Conservation (phyloP, 164 flowering plant genomes). For the Umbilicus rupestris region DNA sequence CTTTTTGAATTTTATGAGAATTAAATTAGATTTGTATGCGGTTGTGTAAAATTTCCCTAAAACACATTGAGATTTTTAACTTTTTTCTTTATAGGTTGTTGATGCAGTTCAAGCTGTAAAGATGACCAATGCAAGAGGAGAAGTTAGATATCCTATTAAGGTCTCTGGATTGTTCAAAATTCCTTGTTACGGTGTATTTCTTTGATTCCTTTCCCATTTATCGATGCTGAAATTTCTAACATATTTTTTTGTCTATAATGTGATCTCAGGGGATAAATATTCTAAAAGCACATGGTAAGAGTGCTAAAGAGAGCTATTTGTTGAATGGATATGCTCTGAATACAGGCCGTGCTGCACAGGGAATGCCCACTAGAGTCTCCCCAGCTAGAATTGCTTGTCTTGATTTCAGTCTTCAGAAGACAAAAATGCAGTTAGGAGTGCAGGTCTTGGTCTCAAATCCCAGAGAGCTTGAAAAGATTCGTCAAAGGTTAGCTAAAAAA, state of each 20-base stretch:
- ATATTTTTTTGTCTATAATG: background rate
- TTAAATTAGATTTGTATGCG: background rate
- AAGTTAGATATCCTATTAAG: conserved; percentile 89
- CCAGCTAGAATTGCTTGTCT: conserved; percentile 98
- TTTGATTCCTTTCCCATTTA: background rate
- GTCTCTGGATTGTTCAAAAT: conserved; percentile 19
- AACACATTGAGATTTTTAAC: background rate
- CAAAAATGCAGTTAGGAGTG: conserved; percentile 97
- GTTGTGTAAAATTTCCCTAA: background rate
- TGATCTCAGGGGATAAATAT: conserved; percentile 71
- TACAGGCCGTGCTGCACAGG: conserved; percentile 98
- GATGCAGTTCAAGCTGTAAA: conserved; percentile 89
- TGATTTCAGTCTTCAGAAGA: conserved; percentile 91
- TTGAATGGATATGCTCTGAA: conserved; percentile 96
- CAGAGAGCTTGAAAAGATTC: conserved; percentile 94
- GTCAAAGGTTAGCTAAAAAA: conserved; percentile 59
- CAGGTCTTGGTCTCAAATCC: conserved; percentile 91
- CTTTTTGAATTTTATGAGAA: background rate
- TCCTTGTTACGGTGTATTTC: background rate
- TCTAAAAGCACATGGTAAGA: conserved; percentile 95
- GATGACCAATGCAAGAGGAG: conserved; percentile 82
- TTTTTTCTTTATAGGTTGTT: conserved; percentile 47
- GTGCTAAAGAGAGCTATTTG: conserved; percentile 87
- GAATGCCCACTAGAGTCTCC: conserved; percentile 83
- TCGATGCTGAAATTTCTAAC: background rate